Conservation (phyloP, 192 early-diverging fungal genomes). For the Coemansia sp. region DNA sequence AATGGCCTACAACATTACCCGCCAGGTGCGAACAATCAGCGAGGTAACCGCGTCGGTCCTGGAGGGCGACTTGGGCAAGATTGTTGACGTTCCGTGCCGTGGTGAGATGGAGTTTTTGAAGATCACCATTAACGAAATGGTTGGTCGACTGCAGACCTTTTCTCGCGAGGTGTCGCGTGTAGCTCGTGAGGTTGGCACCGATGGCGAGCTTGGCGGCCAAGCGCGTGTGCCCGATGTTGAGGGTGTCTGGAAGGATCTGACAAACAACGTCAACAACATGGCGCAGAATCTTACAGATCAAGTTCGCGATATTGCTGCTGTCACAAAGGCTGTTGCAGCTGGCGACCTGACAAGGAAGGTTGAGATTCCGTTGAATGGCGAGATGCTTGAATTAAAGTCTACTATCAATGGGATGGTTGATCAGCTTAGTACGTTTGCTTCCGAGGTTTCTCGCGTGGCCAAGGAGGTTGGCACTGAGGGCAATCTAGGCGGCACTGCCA, state of each 20-base stretch:
- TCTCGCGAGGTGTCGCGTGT: conserved; percentile 68
- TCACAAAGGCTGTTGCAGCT: conserved; percentile 59
- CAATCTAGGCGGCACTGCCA: conserved; percentile 64
- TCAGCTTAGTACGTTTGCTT: conserved; percentile 47
- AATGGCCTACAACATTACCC: conserved; percentile 65
- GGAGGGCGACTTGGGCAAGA: conserved; percentile 40
- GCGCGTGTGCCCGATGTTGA: conserved; percentile 59
- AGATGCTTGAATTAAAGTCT: conserved; percentile 64
- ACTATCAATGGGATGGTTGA: conserved; percentile 66
- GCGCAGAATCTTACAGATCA: conserved; percentile 64
- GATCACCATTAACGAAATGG: conserved; percentile 66
- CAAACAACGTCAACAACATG: conserved; percentile 59
- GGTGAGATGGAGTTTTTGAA: conserved; percentile 68
- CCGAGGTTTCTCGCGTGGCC: conserved; percentile 68
- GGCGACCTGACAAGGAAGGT: conserved; percentile 55
- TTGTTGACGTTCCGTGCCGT: conserved; percentile 22
- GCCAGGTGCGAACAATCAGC: conserved; percentile 63
- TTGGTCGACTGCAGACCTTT: conserved; percentile 53
- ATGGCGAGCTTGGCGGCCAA: conserved; percentile 70
- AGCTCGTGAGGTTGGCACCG: conserved; percentile 67
- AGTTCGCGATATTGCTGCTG: conserved; percentile 65
- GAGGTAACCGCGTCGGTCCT: conserved; percentile 61
- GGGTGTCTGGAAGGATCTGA: conserved; percentile 61
- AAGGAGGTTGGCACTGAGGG: conserved; percentile 72
- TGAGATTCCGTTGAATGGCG: conserved; percentile 43